Evolutionary conservation across 1,139 yeast species (phyloP), one percentile per base, ranked within the genome.

Genomic region (Barnettozyma hawaiiensis): DNA sequence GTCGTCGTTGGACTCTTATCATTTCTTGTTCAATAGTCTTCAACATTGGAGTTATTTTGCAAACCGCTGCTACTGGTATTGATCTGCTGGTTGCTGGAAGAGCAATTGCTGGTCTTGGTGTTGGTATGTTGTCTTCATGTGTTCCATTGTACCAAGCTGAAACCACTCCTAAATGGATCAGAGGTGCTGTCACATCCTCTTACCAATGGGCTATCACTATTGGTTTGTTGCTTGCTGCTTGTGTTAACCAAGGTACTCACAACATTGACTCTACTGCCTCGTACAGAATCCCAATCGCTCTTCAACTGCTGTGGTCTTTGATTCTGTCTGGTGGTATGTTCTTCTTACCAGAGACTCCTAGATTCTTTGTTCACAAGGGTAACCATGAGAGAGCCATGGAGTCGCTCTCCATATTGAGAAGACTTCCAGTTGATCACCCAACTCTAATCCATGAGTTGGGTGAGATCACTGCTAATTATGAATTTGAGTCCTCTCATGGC

Each of bases 141-240:
- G 72, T 76, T 44, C 85, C 86, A 31, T 66, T 81, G 63, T 81
- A 81, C 61, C 79, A 80, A 65, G 70, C 83, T 45, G 89, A 82
- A 65, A 71, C 80, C 49, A 73, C 86, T 27, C 89, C 89, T 46
- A 78, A 72, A 59, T 70, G 71, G 50, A 66, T 79, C 48, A 74
- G 90, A 66, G 90, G 89, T 60, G 73, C 85, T 26, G 64, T 66
- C 33, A 85, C 81, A 40, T 73, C 80, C 38, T 73, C 81, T 54
- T 81, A 77, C 69, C 86, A 82, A 64, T 71, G 78, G 56, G 71
- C 73, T 62, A 75, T 81, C 57, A 80, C 87, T 16, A 63, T 80
- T 44, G 90, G 90, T 58, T 71, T 82, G 48, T 69, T 82, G 56
- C 56, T 81, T 47, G 86, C 86, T 34, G 76, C 81, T 58, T 71